Evolutionary conservation across 805 yeast species (phyloP), one percentile per base, ranked within the genome.

Genomic region (Kuraishia piskuri): DNA sequence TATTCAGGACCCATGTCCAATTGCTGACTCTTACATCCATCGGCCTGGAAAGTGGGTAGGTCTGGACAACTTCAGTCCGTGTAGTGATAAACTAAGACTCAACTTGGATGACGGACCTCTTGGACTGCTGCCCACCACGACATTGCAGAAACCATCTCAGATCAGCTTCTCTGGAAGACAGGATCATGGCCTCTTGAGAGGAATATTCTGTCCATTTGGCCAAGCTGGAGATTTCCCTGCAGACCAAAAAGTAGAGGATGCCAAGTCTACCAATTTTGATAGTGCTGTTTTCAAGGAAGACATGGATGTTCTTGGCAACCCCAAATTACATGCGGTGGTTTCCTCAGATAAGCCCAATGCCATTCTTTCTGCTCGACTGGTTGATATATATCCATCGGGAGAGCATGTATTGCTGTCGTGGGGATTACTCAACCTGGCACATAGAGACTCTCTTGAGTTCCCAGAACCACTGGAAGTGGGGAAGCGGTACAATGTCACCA

Each of bases 131-230:
- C 48, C 51, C 2, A 59, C 62, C 36, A 61, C 58, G 21, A 51
- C 6, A 57, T 70, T 51, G 57, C 64, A 50, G 77, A 77, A 21
- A 55, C 61, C 9, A 61, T 70, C 53, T 68, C 73, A 3, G 17
- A 10, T 31, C 40, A 23, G 50, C 8, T 58, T 70, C 51, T 57
- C 64, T 50, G 77, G 77, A 20, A 55, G 60, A 7, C 62, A 70
- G 52, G 69, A 73, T 2, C 75, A 74, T 57, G 79, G 79, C 5
- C 55, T 70, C 20, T 71, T 72, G 55, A 66, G 78, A 62, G 78
- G 79, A 21, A 72, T 72, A 1, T 74, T 58, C 59, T 74, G 78
- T 62, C 78, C 78, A 48, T 74, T 74, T 58, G 79, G 78, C 1
- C 73, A 71, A 56, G 65, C 59, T 22, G 78, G 78, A 44, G 77